phyloP scores from a whole-genome alignment of 768 basidiomycete species.

The Lactifluus pinguis region DNA sequence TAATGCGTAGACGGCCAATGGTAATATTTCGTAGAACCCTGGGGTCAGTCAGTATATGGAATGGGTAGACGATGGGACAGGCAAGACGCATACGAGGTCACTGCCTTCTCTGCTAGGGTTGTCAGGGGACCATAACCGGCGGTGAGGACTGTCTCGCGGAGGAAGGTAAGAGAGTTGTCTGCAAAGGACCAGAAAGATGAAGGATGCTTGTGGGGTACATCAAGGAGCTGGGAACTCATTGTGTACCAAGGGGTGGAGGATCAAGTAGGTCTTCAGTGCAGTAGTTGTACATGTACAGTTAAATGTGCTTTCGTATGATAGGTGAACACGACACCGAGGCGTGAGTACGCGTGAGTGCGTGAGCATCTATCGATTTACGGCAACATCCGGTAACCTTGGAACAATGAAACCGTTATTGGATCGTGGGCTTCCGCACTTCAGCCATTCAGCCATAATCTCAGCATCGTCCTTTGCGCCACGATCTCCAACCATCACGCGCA shows the following conservation, averaged over 20 bases:
- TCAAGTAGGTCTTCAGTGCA: no score
- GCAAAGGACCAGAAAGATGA: constrained; percentile 7
- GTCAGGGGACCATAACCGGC: constrained; percentile 3
- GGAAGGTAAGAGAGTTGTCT: not conserved
- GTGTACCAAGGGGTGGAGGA: not conserved
- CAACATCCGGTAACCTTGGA: not conserved
- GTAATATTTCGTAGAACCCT: not conserved
- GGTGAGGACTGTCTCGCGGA: not conserved
- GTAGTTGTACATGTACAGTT: no score
- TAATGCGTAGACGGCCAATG: not conserved
- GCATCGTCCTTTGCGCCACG: not conserved
- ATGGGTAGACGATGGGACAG: not conserved
- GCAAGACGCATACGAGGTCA: not conserved
- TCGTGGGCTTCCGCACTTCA: not conserved
- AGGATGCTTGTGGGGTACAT: constrained; percentile 5
- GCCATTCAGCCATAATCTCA: not conserved
- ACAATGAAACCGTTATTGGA: not conserved
- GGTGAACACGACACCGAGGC: no score
- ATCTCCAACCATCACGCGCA: not conserved
- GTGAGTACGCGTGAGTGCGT: no score
- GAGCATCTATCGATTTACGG: no score
- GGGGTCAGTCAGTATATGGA: not conserved
- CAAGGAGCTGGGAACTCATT: constrained; percentile 4
- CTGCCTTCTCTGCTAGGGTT: constrained; percentile 1
- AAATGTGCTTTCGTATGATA: no score